Evolutionary conservation across 352 stramenopile species (phyloP).

Genomic region (Phytopythium mirpurense): DNA sequence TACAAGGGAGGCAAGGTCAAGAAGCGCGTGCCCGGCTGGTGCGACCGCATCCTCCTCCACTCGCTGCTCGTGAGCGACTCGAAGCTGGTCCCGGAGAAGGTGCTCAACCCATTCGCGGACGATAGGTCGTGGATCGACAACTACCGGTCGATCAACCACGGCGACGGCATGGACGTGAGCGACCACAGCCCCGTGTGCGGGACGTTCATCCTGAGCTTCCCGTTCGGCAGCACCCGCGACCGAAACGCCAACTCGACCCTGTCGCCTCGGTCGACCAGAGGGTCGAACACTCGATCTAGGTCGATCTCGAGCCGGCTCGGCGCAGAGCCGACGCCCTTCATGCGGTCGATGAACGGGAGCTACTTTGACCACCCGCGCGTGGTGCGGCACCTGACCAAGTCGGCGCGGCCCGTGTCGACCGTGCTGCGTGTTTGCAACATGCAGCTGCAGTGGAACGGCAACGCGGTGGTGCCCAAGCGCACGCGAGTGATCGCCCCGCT

Average conservation of each 20-base stretch:
- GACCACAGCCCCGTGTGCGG: slow-evolving; percentile 79
- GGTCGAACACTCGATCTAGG: slow-evolving; percentile 38
- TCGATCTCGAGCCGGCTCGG: slow-evolving; percentile 29
- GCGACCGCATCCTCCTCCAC: slow-evolving; percentile 83
- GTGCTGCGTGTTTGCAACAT: slow-evolving; percentile 75
- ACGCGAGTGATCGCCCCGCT: slow-evolving; percentile 69
- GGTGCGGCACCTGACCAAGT: slow-evolving; percentile 52
- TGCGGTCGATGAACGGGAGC: slow-evolving; percentile 35
- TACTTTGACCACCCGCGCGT: slow-evolving; percentile 79
- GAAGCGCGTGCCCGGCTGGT: slow-evolving; percentile 84
- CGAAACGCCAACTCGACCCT: slow-evolving; percentile 2
- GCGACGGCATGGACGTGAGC: slow-evolving; percentile 74
- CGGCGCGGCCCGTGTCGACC: slow-evolving; percentile 51
- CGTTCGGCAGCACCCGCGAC: slow-evolving; percentile 18
- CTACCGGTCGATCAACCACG: slow-evolving; percentile 80
- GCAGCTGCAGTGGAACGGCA: slow-evolving; percentile 63
- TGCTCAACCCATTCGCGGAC: slow-evolving; percentile 46
- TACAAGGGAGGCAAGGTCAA: slow-evolving; percentile 89
- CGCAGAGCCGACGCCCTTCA: slow-evolving; percentile 18
- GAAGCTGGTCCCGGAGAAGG: slow-evolving; percentile 74
- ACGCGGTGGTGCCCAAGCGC: slow-evolving; percentile 73
- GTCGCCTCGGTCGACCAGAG: slow-evolving; percentile 7
- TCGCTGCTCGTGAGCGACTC: slow-evolving; percentile 77
- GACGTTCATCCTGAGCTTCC: slow-evolving; percentile 75
- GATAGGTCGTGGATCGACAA: slow-evolving; percentile 55